A percentile compares a stretch with the other conserved stretches of the same genome.
Conservation (phyloP, 2,329 filamentous ascomycete species). For the Emergomyces orientalis region DNA sequence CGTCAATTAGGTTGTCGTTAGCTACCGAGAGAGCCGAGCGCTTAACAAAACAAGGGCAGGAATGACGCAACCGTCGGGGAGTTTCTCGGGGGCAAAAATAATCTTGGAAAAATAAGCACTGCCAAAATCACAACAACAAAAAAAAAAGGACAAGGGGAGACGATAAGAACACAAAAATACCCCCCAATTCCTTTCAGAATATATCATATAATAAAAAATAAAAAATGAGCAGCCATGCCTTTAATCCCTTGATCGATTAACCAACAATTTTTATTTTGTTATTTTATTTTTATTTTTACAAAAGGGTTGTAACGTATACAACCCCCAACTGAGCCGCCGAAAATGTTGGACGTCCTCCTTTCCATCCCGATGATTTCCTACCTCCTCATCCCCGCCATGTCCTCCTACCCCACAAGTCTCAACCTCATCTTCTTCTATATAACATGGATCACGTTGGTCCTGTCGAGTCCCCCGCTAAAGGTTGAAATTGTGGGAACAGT, state of each 20-base stretch:
- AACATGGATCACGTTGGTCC: constrained; percentile 75
- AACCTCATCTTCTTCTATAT: constrained; percentile 86
- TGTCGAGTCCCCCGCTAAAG: constrained; percentile 63
- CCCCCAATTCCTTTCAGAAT: background rate
- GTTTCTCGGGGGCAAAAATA: background rate
- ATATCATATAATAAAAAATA: background rate
- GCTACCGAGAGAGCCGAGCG: background rate
- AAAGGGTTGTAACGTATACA: background rate
- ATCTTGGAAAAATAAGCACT: background rate
- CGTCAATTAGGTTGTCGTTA: background rate
- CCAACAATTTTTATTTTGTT: background rate
- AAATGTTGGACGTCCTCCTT: constrained; percentile 54
- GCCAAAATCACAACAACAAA: background rate
- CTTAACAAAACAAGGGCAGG: background rate
- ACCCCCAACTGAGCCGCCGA: background rate
- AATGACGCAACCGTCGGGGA: background rate
- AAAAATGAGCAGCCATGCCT: background rate
- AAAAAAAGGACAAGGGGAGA: background rate
- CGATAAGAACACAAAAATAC: background rate
- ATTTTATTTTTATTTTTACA: background rate
- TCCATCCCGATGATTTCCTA: constrained; percentile 65
- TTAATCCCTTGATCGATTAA: background rate
- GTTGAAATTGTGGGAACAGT: constrained; percentile 66
- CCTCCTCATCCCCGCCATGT: constrained; percentile 51
- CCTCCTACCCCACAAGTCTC: constrained; percentile 66